phyloP scores from a whole-genome alignment of 768 basidiomycete species.

The Kwoniella botswanensis region DNA sequence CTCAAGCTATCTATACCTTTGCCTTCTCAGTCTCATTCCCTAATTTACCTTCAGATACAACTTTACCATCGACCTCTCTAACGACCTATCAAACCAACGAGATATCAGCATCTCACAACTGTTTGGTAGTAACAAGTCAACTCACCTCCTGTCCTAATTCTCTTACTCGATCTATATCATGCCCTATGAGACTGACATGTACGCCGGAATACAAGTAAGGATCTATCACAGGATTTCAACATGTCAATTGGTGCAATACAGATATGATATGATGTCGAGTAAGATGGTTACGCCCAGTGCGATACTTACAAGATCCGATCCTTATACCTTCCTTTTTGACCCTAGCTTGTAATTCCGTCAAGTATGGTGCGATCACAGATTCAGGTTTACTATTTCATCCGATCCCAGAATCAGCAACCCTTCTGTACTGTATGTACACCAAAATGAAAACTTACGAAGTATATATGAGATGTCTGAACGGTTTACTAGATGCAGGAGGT shows the following conservation, averaged over 20 bases:
- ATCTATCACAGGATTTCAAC: conserved; percentile 42
- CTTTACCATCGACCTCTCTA: conserved; percentile 59
- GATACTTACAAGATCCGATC: conserved; percentile 74
- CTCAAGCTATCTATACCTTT: conserved; percentile 28
- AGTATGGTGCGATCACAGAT: conserved; percentile 83
- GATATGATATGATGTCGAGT: neutral
- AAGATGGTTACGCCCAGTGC: no score
- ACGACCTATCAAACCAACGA: conserved; percentile 43
- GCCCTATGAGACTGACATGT: conserved; percentile 70
- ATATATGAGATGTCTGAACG: conserved; percentile 79
- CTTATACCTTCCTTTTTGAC: conserved; percentile 76
- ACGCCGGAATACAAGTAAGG: conserved; percentile 63
- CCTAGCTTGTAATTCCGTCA: conserved; percentile 75
- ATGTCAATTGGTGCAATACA: neutral
- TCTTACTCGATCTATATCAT: conserved; percentile 57
- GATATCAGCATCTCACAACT: neutral
- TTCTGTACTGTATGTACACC: no score
- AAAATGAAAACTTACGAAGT: conserved; percentile 66
- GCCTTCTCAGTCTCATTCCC: conserved; percentile 43
- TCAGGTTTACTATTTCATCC: conserved; percentile 67
- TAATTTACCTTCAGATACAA: conserved; percentile 57
- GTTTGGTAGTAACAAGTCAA: conserved; percentile 1
- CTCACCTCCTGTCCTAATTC: conserved; percentile 59
- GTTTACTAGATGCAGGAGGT: conserved; percentile 74
- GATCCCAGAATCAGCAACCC: no score